These are phyloP conservation scores for Spiromastix sp. DNA, from an alignment of 2,329 filamentous ascomycete species.

Conservation along the genomic window DNA sequence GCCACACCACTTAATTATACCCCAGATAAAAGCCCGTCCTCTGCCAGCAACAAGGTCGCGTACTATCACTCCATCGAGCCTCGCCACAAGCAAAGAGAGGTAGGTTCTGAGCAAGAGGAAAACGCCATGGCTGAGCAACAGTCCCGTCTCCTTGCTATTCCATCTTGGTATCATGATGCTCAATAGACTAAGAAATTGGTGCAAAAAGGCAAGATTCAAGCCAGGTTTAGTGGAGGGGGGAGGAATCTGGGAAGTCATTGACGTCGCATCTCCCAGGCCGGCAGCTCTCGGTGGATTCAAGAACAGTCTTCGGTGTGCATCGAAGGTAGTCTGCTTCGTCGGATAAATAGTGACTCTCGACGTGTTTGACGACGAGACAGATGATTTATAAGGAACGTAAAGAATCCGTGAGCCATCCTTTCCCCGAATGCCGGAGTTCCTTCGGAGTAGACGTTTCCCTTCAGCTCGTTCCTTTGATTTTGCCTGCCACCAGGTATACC, in stretches of 20 bases:
- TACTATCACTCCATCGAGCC: constrained; percentile 91
- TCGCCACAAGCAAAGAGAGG: constrained; percentile 81
- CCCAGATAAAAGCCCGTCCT: constrained; percentile 76
- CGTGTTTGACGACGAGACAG: constrained; percentile 42
- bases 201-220: constrained; percentile 86
- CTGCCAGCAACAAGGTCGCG: constrained; percentile 92
- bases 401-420: constrained; percentile 94
- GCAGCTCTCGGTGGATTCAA: constrained; percentile 80
- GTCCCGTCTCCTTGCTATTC: constrained; percentile 88
- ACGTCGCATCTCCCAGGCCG: constrained; percentile 58
- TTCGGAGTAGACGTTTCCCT: constrained; percentile 68
- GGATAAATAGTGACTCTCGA: constrained; percentile 84
- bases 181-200: constrained; percentile 90
- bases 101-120: constrained; percentile 92
- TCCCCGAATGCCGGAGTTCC: constrained; percentile 84
- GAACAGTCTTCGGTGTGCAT: constrained; percentile 88
- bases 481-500: constrained; percentile 65
- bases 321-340: constrained; percentile 88
- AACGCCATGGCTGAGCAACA: constrained; percentile 76
- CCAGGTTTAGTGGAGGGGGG: constrained; percentile 87
- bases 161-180: constrained; percentile 97
- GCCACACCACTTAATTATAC: constrained; percentile 89
- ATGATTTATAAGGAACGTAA: constrained; percentile 74
- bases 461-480: constrained; percentile 70
- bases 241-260: constrained; percentile 54